phyloP scores from a whole-genome alignment of 2,329 filamentous ascomycete genomes.

The Colletotrichum abscissum region DNA sequence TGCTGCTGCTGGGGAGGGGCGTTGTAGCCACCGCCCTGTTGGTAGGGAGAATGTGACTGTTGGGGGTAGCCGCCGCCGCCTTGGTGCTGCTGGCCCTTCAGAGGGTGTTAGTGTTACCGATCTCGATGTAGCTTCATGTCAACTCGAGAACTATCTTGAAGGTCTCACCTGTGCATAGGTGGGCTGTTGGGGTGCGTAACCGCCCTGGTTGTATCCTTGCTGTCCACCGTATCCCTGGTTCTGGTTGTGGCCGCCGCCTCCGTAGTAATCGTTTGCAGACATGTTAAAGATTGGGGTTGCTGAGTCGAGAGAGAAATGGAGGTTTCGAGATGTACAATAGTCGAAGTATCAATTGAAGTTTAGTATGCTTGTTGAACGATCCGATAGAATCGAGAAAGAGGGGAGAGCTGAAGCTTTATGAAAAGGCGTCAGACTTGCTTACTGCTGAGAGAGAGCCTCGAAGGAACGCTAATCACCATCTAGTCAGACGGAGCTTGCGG shows the following conservation, averaged over 20 bases:
- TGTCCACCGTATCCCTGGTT: slow-evolving; percentile 37
- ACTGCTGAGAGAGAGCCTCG: not conserved
- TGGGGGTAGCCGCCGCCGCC: slow-evolving; percentile 34
- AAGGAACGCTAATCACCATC: not conserved
- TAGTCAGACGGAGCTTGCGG: slow-evolving; percentile 23
- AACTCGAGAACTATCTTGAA: not conserved
- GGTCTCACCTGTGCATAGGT: slow-evolving; percentile 41
- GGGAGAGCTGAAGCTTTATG: slow-evolving; percentile 8
- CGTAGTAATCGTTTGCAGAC: slow-evolving; percentile 53
- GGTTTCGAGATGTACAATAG: not conserved
- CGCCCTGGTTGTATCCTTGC: slow-evolving; percentile 37
- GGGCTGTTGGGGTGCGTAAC: slow-evolving; percentile 39
- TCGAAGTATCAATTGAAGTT: not conserved
- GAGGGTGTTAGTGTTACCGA: not conserved
- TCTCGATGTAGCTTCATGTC: not conserved
- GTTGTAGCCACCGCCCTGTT: slow-evolving; percentile 37
- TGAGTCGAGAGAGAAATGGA: not conserved
- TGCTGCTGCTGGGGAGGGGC: slow-evolving; percentile 26
- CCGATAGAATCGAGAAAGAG: not conserved
- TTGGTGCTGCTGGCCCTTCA: slow-evolving; percentile 31
- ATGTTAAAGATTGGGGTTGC: slow-evolving; percentile 38
- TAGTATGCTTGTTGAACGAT: not conserved
- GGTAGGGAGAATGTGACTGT: slow-evolving; percentile 37
- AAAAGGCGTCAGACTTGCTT: not conserved
- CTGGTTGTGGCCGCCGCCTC: slow-evolving; percentile 40